A percentile compares a stretch with the other conserved stretches of the same genome.
These are phyloP conservation scores for Annona cherimola DNA, from an alignment of 164 flowering plant species.

Conservation along the genomic window DNA sequence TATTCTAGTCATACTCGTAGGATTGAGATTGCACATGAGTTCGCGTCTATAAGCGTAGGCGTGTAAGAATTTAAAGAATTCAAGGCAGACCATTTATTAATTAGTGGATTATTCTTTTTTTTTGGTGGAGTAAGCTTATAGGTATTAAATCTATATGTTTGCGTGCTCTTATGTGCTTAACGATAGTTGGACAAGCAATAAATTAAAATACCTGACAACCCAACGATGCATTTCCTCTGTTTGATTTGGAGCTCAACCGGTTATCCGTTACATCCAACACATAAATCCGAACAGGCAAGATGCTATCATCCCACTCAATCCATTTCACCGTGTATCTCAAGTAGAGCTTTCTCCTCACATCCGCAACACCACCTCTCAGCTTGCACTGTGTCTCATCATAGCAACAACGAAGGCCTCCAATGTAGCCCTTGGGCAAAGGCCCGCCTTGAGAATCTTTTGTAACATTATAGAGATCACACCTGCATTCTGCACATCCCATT, in stretches of 20 bases:
- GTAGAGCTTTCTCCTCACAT: constrained; percentile 45
- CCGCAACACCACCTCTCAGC: constrained; percentile 38
- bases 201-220: constrained; percentile 44
- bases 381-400: constrained; percentile 65
- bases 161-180: too few relatives aligned
- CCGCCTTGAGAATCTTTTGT: constrained; percentile 46
- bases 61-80: too few relatives aligned
- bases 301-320: constrained; percentile 60
- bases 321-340: constrained; percentile 73
- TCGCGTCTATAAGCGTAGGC: too few relatives aligned
- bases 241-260: constrained; percentile 29
- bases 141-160: too few relatives aligned
- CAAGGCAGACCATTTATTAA: too few relatives aligned
- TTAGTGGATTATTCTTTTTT: too few relatives aligned
- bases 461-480: constrained; percentile 72
- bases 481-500: constrained; percentile 84
- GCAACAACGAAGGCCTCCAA: constrained; percentile 76
- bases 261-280: constrained; percentile 82
- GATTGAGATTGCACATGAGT: too few relatives aligned
- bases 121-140: too few relatives aligned
- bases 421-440: constrained; percentile 45
- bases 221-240: constrained; percentile 15
- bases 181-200: background rate
- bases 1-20: too few relatives aligned
- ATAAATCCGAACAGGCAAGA: constrained; percentile 74